Evolutionary conservation across 2,329 filamentous ascomycete species (phyloP), one percentile per base, ranked within the genome.

Genomic region (Aspergillus intermedius): DNA sequence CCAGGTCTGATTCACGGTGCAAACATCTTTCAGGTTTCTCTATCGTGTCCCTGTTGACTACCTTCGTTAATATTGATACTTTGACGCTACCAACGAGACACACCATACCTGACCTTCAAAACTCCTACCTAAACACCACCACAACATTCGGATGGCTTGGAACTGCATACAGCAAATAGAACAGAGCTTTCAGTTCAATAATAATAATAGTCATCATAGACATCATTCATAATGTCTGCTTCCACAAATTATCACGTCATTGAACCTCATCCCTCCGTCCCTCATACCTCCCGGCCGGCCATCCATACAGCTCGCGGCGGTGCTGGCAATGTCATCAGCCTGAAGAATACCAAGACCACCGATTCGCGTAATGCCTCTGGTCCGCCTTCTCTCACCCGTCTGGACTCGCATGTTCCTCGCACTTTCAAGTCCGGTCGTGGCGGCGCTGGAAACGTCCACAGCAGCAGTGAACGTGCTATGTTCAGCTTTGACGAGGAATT

Each of bases 401-500:
- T 81, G 49, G 67, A 73, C 54, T 70, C 69, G 30, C 73, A 72
- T 46, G 46, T 64, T 50, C 60, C 74, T 57, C 46, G 60, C 23
- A 63, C 63, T 45, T 74, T 68, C 65, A 68, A 59, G 25, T 68
- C 73, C 32, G 78, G 78, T 49, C 76, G 78, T 44, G 79, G 79
- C 47, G 78, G 78, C 41, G 76, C 75, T 13, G 78, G 78, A 54
- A 81, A 81, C 61, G 69, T 80, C 54, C 74, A 77, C 68, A 66
- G 60, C 59, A 70, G 68, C 60, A 68, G 66, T 52, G 77, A 83
- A 57, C 74, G 79, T 37, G 74, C 78, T 60, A 82, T 84, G 64
- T 84, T 84, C 74, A 78, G 76, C 66, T 84, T 84, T 68, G 81
- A 84, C 64, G 81, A 84, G 69, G 81, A 84, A 60, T 74, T 84